Conservation (phyloP, 2,329 filamentous ascomycete species). For the Sphaceloma murrayae region DNA sequence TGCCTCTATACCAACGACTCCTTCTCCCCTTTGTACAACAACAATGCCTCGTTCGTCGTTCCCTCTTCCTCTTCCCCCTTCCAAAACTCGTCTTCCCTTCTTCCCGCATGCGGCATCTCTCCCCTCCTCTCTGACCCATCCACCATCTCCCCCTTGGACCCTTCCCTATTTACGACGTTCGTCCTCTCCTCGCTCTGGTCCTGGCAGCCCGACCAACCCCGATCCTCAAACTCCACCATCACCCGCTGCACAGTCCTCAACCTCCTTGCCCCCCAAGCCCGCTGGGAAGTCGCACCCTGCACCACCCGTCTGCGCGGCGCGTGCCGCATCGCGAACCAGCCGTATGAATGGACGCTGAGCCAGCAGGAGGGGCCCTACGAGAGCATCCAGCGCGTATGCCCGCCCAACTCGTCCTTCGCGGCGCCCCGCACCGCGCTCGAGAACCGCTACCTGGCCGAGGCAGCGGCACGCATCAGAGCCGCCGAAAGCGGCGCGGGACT, state of each 20-base stretch:
- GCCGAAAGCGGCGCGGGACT: background rate
- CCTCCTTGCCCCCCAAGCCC: slow-evolving; percentile 35
- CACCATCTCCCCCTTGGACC: no score
- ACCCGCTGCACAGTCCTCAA: slow-evolving; percentile 49
- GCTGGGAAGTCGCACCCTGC: slow-evolving; percentile 52
- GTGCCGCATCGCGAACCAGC: slow-evolving; percentile 45
- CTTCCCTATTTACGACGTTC: slow-evolving; percentile 46
- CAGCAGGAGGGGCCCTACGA: slow-evolving; percentile 30
- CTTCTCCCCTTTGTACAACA: slow-evolving; percentile 32
- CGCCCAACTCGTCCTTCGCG: slow-evolving; percentile 41
- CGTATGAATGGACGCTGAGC: slow-evolving; percentile 51
- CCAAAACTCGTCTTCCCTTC: slow-evolving; percentile 28
- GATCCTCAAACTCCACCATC: slow-evolving; percentile 26
- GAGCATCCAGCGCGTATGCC: slow-evolving; percentile 40
- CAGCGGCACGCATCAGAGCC: background rate
- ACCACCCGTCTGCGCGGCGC: slow-evolving; percentile 42
- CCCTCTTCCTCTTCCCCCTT: slow-evolving; percentile 22
- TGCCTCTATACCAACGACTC: slow-evolving; percentile 44
- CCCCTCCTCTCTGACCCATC: no score
- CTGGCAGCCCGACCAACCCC: slow-evolving; percentile 49
- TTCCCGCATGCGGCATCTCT: slow-evolving; percentile 52
- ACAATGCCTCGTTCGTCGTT: slow-evolving; percentile 48
- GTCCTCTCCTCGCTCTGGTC: slow-evolving; percentile 48
- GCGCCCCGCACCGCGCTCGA: slow-evolving; percentile 54
- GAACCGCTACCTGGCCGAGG: slow-evolving; percentile 41